Evolutionary conservation across 768 basidiomycete genomes (phyloP).

Genomic region (Leccinum incarnatum): DNA sequence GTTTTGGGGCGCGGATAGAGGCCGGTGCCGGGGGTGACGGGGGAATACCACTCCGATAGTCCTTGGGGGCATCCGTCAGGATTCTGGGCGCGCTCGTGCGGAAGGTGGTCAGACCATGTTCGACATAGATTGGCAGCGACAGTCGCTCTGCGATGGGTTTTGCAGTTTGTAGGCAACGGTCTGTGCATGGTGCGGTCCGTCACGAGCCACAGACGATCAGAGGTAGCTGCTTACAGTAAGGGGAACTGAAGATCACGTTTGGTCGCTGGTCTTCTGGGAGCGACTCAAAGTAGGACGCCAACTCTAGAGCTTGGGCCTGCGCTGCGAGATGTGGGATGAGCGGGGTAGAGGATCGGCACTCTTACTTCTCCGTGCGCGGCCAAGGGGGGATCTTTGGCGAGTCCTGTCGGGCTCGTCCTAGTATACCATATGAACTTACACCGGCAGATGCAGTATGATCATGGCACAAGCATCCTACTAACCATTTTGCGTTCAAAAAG

Average conservation of each 20-base stretch:
- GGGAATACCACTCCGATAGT: slow-evolving; percentile 78
- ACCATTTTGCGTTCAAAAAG: slow-evolving; percentile 71
- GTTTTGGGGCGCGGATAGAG: slow-evolving; percentile 72
- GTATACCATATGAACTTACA: slow-evolving; percentile 1
- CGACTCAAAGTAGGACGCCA: slow-evolving; percentile 60
- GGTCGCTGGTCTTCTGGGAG: slow-evolving; percentile 67
- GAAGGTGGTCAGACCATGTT: slow-evolving; percentile 55
- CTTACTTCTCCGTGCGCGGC: slow-evolving; percentile 68
- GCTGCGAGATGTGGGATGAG: background rate
- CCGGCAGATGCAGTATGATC: background rate
- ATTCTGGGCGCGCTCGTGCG: slow-evolving; percentile 7
- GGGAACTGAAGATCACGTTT: slow-evolving; percentile 80
- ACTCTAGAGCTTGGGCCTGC: slow-evolving; percentile 70
- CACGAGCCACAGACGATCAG: background rate
- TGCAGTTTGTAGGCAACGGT: slow-evolving; percentile 85
- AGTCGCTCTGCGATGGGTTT: slow-evolving; percentile 61
- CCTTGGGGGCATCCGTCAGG: slow-evolving; percentile 36
- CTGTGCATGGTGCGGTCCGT: slow-evolving; percentile 33
- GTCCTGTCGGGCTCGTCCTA: slow-evolving; percentile 65
- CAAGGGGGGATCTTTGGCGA: slow-evolving; percentile 70
- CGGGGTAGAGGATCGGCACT: background rate
- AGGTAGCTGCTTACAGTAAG: slow-evolving; percentile 58
- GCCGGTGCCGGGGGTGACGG: slow-evolving; percentile 61
- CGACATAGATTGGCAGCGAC: slow-evolving; percentile 67
- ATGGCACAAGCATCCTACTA: slow-evolving; percentile 16